Percentiles rank a stretch among this genome's conserved stretches.
phyloP scores from a whole-genome alignment of 768 basidiomycete genomes.

The Lentinula edodes region DNA sequence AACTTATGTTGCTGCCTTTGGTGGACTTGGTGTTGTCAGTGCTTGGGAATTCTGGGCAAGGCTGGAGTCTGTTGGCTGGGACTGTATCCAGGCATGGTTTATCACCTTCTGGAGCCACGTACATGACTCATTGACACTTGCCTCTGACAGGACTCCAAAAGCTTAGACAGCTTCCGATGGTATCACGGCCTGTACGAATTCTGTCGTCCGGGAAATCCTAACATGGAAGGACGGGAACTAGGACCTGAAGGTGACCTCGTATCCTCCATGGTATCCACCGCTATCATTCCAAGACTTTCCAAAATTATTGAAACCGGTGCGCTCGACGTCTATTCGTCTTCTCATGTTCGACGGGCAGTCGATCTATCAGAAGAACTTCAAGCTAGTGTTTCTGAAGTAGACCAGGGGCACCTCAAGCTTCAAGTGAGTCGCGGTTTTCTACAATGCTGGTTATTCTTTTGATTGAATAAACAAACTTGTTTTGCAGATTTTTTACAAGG shows the following conservation, averaged over 20 bases:
- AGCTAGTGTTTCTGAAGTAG: constrained; percentile 45
- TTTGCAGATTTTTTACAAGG: constrained; percentile 51
- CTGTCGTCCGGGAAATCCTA: constrained; percentile 46
- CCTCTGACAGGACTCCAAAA: constrained; percentile 36
- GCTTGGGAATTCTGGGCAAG: constrained; percentile 77
- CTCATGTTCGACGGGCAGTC: constrained; percentile 53
- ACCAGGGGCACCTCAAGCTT: constrained; percentile 54
- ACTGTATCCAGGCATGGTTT: constrained; percentile 67
- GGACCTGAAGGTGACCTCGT: constrained; percentile 86
- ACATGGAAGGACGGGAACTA: constrained; percentile 50
- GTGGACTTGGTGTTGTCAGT: constrained; percentile 57
- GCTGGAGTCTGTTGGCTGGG: constrained; percentile 79
- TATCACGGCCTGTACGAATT: constrained; percentile 75
- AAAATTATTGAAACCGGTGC: constrained; percentile 75
- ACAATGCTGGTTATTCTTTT: not conserved
- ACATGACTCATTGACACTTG: constrained; percentile 6
- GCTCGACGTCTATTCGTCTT: constrained; percentile 74
- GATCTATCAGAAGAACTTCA: constrained; percentile 81
- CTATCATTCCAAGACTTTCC: constrained; percentile 68
- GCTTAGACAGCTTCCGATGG: constrained; percentile 81
- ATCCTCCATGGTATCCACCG: constrained; percentile 82
- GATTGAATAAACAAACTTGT: not conserved
- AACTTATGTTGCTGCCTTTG: constrained; percentile 81
- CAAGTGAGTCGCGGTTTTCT: constrained; percentile 37
- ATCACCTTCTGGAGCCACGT: not conserved